Base-by-base conservation (phyloP, 2,329 filamentous ascomycete species). In the Dothiorella sarmentorum region DNA sequence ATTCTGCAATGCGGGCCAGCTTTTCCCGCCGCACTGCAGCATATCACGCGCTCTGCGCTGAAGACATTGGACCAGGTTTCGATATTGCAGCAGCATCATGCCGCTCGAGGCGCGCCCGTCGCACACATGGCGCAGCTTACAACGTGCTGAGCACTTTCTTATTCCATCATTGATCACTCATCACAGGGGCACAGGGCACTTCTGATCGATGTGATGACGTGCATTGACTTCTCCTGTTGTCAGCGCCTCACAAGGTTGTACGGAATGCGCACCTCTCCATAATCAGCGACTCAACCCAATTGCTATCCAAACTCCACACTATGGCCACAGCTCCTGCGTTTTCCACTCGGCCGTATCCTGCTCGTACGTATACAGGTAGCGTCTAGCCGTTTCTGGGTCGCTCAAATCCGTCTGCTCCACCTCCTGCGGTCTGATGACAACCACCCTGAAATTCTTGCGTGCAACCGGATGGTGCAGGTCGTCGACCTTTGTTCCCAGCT, bases 341-440 rank as follows among this genome's bases (percentile, higher is more conserved):
- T 62, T 82, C 91, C 90, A 95, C 44, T 78, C 72, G 29, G 73
- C 75, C 18, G 73, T 75, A 52, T 75, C 73, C 63, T 73, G 73
- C 5, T 81, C 77, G 64, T 85, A 82, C 24, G 80, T 85, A 74
- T 91, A 93, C 61, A 83, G 76, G 78, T 85, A 89, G 66, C 91
- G 79, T 63, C 81, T 78, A 11, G 80, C 79, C 61, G 82, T 82
- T 45, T 81, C 80, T 0, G 86, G 83, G 68, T 90, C 82, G 59
- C 82, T 85, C 56, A 95, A 73, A 69, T 94, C 88, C 15, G 89
- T 78, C 66, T 82, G 80, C 70, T 96, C 91, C 18, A 95, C 86
- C 70, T 89, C 85, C 7, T 89, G 83, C 0, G 96, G 86, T 49
- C 86, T 85, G 70, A 99, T 94, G 68, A 94, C 86, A 3, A 96